These are phyloP conservation scores for Raphanus raphanistrum DNA, from an alignment of 345 rosid genomes.

Conservation along the genomic window DNA sequence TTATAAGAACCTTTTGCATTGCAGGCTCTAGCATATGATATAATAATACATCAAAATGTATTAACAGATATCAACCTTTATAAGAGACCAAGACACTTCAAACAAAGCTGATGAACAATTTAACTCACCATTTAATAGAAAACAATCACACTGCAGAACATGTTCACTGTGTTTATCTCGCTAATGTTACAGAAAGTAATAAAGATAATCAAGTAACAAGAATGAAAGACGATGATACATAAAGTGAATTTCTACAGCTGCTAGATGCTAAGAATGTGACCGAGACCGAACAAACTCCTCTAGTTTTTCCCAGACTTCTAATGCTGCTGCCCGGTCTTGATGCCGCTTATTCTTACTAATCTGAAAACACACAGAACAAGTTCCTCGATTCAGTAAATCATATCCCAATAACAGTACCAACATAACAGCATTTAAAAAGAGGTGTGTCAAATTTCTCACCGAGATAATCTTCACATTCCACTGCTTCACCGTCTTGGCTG, in stretches of 20 bases:
- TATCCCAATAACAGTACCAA: background rate
- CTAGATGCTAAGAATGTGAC: constrained; percentile 57
- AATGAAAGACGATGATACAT: constrained; percentile 23
- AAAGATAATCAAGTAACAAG: constrained; percentile 1
- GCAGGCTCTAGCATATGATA: background rate
- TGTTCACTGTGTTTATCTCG: constrained; percentile 16
- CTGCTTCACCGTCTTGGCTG: constrained; percentile 90
- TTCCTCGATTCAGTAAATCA: constrained; percentile 15
- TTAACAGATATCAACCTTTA: background rate
- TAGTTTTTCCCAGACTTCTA: constrained; percentile 94
- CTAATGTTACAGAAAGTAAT: constrained; percentile 34
- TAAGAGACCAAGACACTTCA: background rate
- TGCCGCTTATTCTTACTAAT: constrained; percentile 96
- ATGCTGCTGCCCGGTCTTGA: constrained; percentile 92
- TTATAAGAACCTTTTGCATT: background rate
- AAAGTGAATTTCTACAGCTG: constrained; percentile 32
- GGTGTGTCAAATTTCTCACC: constrained; percentile 40
- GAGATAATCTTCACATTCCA: constrained; percentile 99
- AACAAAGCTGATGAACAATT: background rate
- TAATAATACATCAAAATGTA: background rate
- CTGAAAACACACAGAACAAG: constrained; percentile 45
- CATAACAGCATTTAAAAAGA: background rate
- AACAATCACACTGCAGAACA: constrained; percentile 19
- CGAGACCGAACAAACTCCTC: constrained; percentile 89
- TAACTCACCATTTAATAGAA: background rate